Evolutionary conservation across 805 yeast species (phyloP).

Genomic region (Metschnikowia vanudenii): DNA sequence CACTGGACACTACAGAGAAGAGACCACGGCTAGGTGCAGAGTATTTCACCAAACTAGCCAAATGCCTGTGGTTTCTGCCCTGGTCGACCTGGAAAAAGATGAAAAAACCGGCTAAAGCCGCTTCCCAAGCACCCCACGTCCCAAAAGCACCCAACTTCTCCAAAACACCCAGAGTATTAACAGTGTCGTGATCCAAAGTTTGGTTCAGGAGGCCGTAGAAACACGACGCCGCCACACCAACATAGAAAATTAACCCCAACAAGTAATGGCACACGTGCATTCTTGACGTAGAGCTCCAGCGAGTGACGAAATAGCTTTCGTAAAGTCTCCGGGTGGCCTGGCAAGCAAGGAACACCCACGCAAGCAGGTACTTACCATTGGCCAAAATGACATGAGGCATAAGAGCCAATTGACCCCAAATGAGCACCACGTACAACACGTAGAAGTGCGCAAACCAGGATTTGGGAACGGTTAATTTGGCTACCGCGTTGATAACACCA

Average conservation of each 20-base stretch:
- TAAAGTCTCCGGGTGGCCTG: conserved; percentile 56
- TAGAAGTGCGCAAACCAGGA: conserved; percentile 65
- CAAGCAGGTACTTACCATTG: conserved; percentile 20
- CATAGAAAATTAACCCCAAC: conserved; percentile 61
- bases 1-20: conserved; percentile 53
- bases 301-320: conserved; percentile 53
- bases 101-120: not conserved
- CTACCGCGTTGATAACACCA: conserved; percentile 4
- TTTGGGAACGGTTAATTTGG: conserved; percentile 54
- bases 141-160: too few relatives aligned
- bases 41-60: conserved; percentile 54
- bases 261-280: conserved; percentile 68
- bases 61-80: conserved; percentile 46
- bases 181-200: not conserved
- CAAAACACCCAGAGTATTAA: too few relatives aligned
- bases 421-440: conserved; percentile 35
- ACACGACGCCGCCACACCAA: conserved; percentile 42
- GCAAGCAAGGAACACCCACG: conserved; percentile 27
- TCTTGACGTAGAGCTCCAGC: conserved; percentile 45
- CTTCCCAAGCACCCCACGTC: too few relatives aligned
- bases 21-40: conserved; percentile 51
- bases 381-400: conserved; percentile 12
- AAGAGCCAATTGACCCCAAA: conserved; percentile 22
- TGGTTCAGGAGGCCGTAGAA: conserved; percentile 8
- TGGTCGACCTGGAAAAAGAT: conserved; percentile 54